These are phyloP conservation scores for Aspergillus flavus DNA, from an alignment of 2,329 filamentous ascomycete genomes.

Conservation along the genomic window DNA sequence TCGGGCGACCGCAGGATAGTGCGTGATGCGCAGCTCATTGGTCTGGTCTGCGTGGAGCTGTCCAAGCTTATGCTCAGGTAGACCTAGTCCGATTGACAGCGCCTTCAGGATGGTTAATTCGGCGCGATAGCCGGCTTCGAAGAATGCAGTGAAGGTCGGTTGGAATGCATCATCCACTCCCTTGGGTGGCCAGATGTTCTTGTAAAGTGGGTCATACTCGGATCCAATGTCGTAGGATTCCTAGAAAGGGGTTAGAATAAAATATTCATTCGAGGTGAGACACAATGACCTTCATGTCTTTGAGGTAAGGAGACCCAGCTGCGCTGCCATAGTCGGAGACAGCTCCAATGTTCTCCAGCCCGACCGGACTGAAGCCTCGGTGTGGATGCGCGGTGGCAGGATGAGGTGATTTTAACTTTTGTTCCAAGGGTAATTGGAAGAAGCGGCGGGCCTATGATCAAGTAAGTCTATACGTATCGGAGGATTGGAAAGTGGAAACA, in stretches of 20 bases:
- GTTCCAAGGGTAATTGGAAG: background rate
- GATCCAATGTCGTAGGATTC: constrained; percentile 51
- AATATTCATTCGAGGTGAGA: background rate
- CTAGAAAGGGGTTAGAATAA: background rate
- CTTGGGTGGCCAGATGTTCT: constrained; percentile 53
- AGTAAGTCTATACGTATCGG: background rate
- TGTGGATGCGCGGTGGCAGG: background rate
- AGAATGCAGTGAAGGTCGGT: constrained; percentile 34
- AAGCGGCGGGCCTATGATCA: background rate
- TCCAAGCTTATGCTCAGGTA: background rate
- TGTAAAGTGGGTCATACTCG: constrained; percentile 43
- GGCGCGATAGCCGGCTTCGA: constrained; percentile 42
- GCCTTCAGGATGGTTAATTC: constrained; percentile 26
- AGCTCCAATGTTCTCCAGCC: background rate
- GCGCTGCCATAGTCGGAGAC: background rate
- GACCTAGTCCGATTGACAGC: background rate
- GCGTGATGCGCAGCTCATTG: constrained; percentile 18
- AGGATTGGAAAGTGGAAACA: background rate
- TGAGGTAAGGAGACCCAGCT: background rate
- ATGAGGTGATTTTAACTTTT: background rate
- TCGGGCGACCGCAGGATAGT: constrained; percentile 17
- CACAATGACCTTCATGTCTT: background rate
- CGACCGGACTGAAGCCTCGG: background rate
- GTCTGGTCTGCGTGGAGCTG: constrained; percentile 10
- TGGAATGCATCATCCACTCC: constrained; percentile 47